These are phyloP conservation scores for Lyophyllum shimeji DNA, from an alignment of 768 basidiomycete genomes.

Conservation along the genomic window DNA sequence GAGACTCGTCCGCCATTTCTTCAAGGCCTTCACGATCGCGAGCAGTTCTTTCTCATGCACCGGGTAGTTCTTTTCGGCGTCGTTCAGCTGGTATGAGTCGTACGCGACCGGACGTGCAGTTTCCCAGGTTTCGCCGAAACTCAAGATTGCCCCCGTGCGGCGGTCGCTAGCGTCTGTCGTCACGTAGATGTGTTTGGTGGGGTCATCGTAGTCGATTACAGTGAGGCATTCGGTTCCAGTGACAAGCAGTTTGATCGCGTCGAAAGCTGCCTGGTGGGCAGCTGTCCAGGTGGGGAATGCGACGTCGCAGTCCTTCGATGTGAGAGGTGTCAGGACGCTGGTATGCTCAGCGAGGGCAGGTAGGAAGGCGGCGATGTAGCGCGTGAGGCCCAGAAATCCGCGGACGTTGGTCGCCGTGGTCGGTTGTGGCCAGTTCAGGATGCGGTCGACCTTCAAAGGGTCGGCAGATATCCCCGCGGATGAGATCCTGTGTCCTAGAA, in stretches of 20 bases:
- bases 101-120: constrained; percentile 5
- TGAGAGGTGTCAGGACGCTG: constrained; percentile 19
- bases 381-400: constrained; percentile 29
- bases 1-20: constrained; percentile 24
- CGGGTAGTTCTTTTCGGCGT: constrained; percentile 18
- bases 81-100: constrained; percentile 5
- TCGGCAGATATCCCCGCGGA: constrained; percentile 26
- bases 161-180: constrained; percentile 27
- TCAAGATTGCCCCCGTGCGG: constrained; percentile 5
- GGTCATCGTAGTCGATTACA: constrained; percentile 15
- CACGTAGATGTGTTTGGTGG: constrained; percentile 22
- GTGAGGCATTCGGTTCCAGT: constrained; percentile 3
- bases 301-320: constrained; percentile 23
- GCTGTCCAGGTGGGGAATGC: constrained; percentile 26
- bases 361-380: constrained; percentile 23
- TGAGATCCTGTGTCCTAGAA: constrained; percentile 33
- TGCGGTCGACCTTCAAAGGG: constrained; percentile 22
- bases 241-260: constrained; percentile 15
- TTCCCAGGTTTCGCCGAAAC: constrained; percentile 1
- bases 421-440: constrained; percentile 31
- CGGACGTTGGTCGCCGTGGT: constrained; percentile 25
- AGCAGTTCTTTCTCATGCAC: constrained; percentile 26
- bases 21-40: constrained; percentile 30
- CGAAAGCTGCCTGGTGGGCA: constrained; percentile 23
- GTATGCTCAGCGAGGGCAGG: not conserved